phyloP scores from a whole-genome alignment of 257 asterid genomes.

The Mitragyna speciosa region DNA sequence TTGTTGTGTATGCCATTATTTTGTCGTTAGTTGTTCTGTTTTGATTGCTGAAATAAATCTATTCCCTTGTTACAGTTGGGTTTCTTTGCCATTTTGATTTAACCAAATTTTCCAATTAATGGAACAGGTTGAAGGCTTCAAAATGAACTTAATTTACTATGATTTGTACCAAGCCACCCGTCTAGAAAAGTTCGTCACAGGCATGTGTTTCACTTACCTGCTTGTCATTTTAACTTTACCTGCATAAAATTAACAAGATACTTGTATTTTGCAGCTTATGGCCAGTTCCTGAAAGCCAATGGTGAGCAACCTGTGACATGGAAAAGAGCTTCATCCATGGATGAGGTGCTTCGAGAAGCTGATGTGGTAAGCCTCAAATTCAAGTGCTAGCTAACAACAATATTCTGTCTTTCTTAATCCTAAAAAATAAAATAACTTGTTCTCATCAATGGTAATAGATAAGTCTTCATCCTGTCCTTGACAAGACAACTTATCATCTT shows the following conservation, averaged over 20 bases:
- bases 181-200: conserved; percentile 89
- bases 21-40: background rate
- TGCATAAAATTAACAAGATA: background rate
- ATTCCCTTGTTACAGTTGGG: background rate
- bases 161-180: conserved; percentile 96
- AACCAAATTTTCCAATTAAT: conserved; percentile 12
- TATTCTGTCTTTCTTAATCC: too few relatives aligned
- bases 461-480: conserved; percentile 93
- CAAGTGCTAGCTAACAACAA: background rate
- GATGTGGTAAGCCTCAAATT: conserved; percentile 55
- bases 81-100: conserved; percentile 6
- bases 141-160: conserved; percentile 92
- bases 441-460: conserved; percentile 45
- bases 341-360: conserved; percentile 86
- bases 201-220: conserved; percentile 32
- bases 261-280: conserved; percentile 63
- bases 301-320: conserved; percentile 95
- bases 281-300: conserved; percentile 80
- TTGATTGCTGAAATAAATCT: background rate
- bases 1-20: background rate
- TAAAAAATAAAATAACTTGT: background rate
- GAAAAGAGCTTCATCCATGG: conserved; percentile 90
- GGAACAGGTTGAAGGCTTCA: conserved; percentile 92
- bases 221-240: conserved; percentile 8
- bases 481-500: conserved; percentile 91